These are phyloP conservation scores for Microcyclospora pomicola DNA, from an alignment of 2,329 filamentous ascomycete genomes.

Conservation along the genomic window DNA sequence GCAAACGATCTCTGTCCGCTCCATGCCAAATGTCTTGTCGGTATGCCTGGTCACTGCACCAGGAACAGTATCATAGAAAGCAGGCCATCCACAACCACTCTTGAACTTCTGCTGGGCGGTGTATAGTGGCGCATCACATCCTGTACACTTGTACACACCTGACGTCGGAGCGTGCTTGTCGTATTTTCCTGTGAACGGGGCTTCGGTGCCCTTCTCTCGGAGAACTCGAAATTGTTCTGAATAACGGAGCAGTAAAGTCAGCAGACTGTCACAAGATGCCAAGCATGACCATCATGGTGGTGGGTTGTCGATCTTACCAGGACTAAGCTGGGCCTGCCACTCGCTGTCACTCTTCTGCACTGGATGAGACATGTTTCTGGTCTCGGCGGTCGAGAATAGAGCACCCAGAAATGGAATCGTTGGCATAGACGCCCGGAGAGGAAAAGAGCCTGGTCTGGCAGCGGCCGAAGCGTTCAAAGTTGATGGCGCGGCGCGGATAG, in stretches of 20 bases:
- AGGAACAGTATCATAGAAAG: constrained; percentile 90
- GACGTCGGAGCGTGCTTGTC: constrained; percentile 67
- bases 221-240: constrained; percentile 91
- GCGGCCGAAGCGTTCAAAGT: constrained; percentile 15
- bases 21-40: constrained; percentile 67
- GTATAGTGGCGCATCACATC: constrained; percentile 78
- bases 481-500: constrained; percentile 13
- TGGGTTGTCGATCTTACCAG: constrained; percentile 36
- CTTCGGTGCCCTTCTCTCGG: constrained; percentile 82
- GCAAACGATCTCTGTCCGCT: constrained; percentile 84
- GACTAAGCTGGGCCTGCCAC: constrained; percentile 74
- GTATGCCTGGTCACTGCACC: constrained; percentile 74
- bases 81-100: constrained; percentile 93
- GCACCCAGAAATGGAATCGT: constrained; percentile 65
- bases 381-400: constrained; percentile 52
- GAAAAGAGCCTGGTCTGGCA: constrained; percentile 18
- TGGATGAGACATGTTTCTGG: constrained; percentile 58
- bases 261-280: not conserved
- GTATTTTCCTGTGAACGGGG: constrained; percentile 64
- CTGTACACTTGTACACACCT: constrained; percentile 79
- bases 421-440: constrained; percentile 46
- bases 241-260: not conserved
- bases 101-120: constrained; percentile 90
- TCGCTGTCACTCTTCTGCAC: constrained; percentile 67
- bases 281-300: constrained; percentile 26